Base-by-base conservation (phyloP, 495 filamentous ascomycete genomes). In the Pyrenopolyporus hunteri region DNA sequence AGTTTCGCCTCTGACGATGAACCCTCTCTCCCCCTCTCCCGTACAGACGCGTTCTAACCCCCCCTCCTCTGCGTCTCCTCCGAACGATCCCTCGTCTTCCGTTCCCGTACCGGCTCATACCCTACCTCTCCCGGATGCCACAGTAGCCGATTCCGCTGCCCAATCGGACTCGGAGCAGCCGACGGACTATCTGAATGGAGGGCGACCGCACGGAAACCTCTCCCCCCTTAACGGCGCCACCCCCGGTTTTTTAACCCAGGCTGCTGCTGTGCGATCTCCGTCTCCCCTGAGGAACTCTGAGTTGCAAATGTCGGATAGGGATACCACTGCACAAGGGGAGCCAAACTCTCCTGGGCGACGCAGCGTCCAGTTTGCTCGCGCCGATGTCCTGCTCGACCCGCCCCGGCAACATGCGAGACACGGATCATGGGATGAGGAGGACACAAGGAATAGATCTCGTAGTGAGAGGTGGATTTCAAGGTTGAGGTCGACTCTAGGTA, bases 391-490 rank as follows among this genome's bases (percentile, higher is more conserved):
- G 10, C 73, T 82, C 28, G 75, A 77, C 20, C 66, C 72, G 17
- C 74, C 81, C 14, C 47, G 61, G 13, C 58, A 76, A 20, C 82
- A 83, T 55, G 82, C 78, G 29, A 74, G 83, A 51, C 78, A 83
- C 6, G 76, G 78, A 14, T 88, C 87, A 8, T 77, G 83, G 71
- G 80, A 83, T 14, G 79, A 77, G 43, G 82, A 82, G 47, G 87
- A 89, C 57, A 73, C 75, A 14, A 68, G 75, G 11, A 75, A 72
- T 13, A 84, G 82, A 65, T 81, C 86, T 14, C 73, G 80, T 20
- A 80, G 82, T 43, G 83, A 82, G 20, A 84, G 85, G n/a, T 78
- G 91, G 43, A 86, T 91, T 61, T 80, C 82, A 4, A 89, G 84
- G 62, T 63, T 92, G 46, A 89, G 85, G 61, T 79, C 83, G 5